Evolutionary conservation across 1,139 yeast genomes (phyloP).

Genomic region (Hyphopichia fennica): DNA sequence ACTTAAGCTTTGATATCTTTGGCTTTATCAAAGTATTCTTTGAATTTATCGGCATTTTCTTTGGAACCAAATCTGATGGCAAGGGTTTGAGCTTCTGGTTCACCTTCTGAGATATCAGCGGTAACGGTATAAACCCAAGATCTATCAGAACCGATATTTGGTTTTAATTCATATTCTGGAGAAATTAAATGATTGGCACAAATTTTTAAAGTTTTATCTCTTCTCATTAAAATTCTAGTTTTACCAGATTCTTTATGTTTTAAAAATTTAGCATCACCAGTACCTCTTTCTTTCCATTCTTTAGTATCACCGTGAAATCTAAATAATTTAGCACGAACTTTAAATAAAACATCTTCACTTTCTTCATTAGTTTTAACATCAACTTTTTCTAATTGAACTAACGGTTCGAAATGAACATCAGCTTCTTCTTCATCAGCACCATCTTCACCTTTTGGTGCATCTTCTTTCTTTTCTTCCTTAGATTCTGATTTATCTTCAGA

Average conservation of each 20-base stretch:
- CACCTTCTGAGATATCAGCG: constrained; percentile 95
- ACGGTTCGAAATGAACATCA: constrained; percentile 95
- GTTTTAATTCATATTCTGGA: constrained; percentile 81
- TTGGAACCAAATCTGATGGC: constrained; percentile 97
- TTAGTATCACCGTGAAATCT: constrained; percentile 78
- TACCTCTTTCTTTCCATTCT: constrained; percentile 99
- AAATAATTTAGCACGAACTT: constrained; percentile 93
- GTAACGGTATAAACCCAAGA: constrained; percentile 97
- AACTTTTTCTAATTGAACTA: constrained; percentile 85
- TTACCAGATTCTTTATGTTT: constrained; percentile 80
- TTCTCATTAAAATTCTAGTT: constrained; percentile 93
- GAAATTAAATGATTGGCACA: constrained; percentile 95
- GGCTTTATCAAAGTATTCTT: constrained; percentile 85
- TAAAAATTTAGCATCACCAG: constrained; percentile 96
- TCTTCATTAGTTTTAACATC: constrained; percentile 98
- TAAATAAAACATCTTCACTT: constrained; percentile 84
- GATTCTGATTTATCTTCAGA: not conserved
- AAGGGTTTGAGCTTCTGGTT: constrained; percentile 92
- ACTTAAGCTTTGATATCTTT: constrained; percentile 40
- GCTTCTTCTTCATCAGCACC: constrained; percentile 86
- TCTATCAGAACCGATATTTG: constrained; percentile 96
- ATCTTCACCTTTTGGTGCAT: constrained; percentile 34
- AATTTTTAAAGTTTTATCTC: constrained; percentile 96
- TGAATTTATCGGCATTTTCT: constrained; percentile 95
- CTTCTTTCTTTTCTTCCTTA: constrained; percentile 32